Base-by-base conservation (phyloP, 768 basidiomycete species). In the Termitomyces sp. region DNA sequence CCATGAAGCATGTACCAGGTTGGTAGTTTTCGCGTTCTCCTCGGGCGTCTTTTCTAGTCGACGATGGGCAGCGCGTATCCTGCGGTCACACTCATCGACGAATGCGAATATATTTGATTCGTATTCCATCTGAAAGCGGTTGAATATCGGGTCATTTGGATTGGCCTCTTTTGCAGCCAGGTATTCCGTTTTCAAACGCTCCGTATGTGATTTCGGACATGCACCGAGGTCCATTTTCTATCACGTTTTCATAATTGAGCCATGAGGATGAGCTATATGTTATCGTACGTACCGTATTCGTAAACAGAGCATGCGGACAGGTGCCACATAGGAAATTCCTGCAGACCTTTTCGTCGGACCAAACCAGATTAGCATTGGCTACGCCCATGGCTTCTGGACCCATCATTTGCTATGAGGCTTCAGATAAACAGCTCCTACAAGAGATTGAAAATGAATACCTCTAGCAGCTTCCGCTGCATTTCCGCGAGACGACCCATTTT, bases 211-310 rank as follows among this genome's bases (percentile, higher is more conserved):
- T 72, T 96, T 96, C 5, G 97, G 94, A 73, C 97, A 99, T 51
- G 94, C 92, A 31, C 97, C 97, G 20, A 99, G 81, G 76, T 99
- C 97, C 96, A 98, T 99, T 96, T 97, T 98, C 96, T 96, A 72
- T 14, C 59, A 55, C 15, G 56, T 25, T 48, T 20, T 46, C 53
- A 60, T 56, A 51, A 62, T 25, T 14, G 36, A 15, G 46, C 56
- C 36, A 61, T 53, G 42, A 49, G 31, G 54, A 42, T 46, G 59
- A 47, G 48, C 42, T 17, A 37, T 36, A 38, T 25, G 25, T 48
- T 43, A 46, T 29, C 52, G 29, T 56, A 79, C 92, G 66, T 64
- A 98, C 97, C 5, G 97, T 99, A 72, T 99, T 99, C 57, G 95
- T 96, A 76, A 98, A 98, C 55, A 99, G 82, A 0, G 94, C 86